These are phyloP conservation scores for Nephromyces sp. DNA, from an alignment of 169 alveolate genomes.

Conservation along the genomic window DNA sequence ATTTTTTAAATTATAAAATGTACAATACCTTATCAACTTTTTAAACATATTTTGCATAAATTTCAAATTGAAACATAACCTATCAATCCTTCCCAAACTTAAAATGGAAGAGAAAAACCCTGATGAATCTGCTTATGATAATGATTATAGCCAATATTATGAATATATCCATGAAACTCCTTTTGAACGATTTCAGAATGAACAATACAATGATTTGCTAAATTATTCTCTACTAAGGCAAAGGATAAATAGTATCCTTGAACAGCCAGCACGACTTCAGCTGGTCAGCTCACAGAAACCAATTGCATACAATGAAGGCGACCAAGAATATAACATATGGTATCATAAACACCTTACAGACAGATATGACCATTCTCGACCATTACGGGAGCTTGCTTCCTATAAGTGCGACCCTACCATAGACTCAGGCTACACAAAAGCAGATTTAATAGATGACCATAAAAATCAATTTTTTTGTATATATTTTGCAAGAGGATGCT, in stretches of 20 bases:
- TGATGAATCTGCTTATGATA: too few relatives aligned
- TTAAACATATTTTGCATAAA: too few relatives aligned
- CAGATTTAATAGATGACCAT: slow-evolving; percentile 68
- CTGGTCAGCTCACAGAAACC: background rate
- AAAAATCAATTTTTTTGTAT: slow-evolving; percentile 79
- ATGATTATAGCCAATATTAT: too few relatives aligned
- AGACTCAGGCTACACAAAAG: slow-evolving; percentile 95
- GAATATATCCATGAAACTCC: too few relatives aligned
- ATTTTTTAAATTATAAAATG: too few relatives aligned
- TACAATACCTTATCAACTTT: too few relatives aligned
- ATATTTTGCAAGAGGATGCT: slow-evolving; percentile 93
- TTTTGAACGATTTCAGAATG: too few relatives aligned
- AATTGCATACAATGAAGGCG: slow-evolving; percentile 70
- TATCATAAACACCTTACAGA: slow-evolving; percentile 90
- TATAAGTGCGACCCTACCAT: slow-evolving; percentile 81
- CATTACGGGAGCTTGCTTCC: slow-evolving; percentile 74
- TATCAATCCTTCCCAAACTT: too few relatives aligned
- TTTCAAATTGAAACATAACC: too few relatives aligned
- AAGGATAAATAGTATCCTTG: too few relatives aligned
- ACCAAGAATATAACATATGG: slow-evolving; percentile 97
- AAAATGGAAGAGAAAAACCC: too few relatives aligned
- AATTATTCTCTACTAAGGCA: background rate
- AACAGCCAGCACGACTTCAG: slow-evolving; percentile 30
- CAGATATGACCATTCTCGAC: slow-evolving; percentile 60
- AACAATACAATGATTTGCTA: background rate